Evolutionary conservation across 108 stramenopile genomes (phyloP), one percentile per base, ranked within the genome.

Genomic region (Aureococcus anophagefferens): DNA sequence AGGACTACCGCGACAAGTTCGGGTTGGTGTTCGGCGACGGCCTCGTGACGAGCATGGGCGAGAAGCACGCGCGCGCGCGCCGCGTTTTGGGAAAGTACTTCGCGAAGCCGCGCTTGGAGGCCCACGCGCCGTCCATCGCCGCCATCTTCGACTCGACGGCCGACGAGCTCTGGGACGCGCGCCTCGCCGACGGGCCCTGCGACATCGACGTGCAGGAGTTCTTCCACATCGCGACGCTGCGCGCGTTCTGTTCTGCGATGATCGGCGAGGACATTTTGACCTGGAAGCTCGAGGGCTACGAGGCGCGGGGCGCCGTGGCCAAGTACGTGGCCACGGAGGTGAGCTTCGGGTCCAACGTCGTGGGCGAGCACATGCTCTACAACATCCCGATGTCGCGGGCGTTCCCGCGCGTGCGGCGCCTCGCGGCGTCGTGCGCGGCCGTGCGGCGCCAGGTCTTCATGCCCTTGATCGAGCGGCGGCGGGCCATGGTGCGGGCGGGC

Each of bases 11-110:
- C 37, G 46, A 68, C 32, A 63, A 65, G 63, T 80, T 80, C 72
- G 46, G 45, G 21, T 28, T 68, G 11, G 76, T 76, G 45, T 80
- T 80, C 34, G 79, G 79, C 18, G 51, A 80, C 28, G 79, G 79
- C 36, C 71, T 80, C 28, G 79, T 80, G 31, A 80, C 79, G 44
- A 37, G 46, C 66, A 65, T 63, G 31, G 73, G 76, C 25, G 76
- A 73, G 15, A 40, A 68, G 28, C 79, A 80, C 76, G 9, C 35
- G 40, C n/a, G n/a, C n/a, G 79, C 71, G 32, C 34, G 76, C 13
- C 31, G 40, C 1, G 59, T 67, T 30, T 65, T 80, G 21, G 75
- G 65, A 28, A 66, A 67, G 69, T 80, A 67, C 68, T 80, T 80
- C 68, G 72, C 33, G 29, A 33, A 36, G n/a, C 17, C 34, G 15